phyloP scores from a whole-genome alignment of 495 filamentous ascomycete species.

The Lineolata rhizophorae region DNA sequence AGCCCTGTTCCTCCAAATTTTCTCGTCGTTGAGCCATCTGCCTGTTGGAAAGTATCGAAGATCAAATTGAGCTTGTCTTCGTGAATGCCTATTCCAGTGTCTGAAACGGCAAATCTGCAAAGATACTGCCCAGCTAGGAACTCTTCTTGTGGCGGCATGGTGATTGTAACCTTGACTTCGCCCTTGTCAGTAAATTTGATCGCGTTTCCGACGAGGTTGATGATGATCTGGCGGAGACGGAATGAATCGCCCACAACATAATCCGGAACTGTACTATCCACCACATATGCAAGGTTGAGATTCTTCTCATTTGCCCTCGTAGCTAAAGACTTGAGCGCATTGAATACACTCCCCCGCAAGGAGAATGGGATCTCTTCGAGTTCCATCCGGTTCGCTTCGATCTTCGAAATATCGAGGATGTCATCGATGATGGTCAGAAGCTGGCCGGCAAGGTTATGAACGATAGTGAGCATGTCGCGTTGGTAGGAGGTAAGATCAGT shows the following conservation, averaged over 20 bases:
- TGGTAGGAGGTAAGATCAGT: slow-evolving; percentile 89
- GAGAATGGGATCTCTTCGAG: slow-evolving; percentile 98
- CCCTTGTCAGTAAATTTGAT: slow-evolving; percentile 97
- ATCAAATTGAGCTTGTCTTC: slow-evolving; percentile 92
- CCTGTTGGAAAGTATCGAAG: slow-evolving; percentile 99
- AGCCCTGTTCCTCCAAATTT: slow-evolving; percentile 95
- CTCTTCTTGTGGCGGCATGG: slow-evolving; percentile 31
- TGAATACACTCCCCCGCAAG: slow-evolving; percentile 86
- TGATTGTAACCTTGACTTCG: slow-evolving; percentile 86
- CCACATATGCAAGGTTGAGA: slow-evolving; percentile 81
- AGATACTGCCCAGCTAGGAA: slow-evolving; percentile 32
- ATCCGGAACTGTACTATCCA: slow-evolving; percentile 85
- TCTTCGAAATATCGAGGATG: slow-evolving; percentile 97
- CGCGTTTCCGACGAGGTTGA: slow-evolving; percentile 62
- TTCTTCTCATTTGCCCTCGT: slow-evolving; percentile 96
- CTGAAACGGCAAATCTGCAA: slow-evolving; percentile 89
- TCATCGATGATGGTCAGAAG: slow-evolving; percentile 97
- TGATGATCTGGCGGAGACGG: slow-evolving; percentile 83
- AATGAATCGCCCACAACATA: slow-evolving; percentile 95
- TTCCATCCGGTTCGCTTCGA: slow-evolving; percentile 98
- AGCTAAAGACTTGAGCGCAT: slow-evolving; percentile 85
- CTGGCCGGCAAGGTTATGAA: slow-evolving; percentile 94
- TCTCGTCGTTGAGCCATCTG: slow-evolving; percentile 89
- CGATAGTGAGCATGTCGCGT: slow-evolving; percentile 96
- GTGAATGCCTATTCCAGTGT: slow-evolving; percentile 95